A percentile compares a stretch with the other conserved stretches of the same genome.
Conservation (phyloP, 2,329 filamentous ascomycete species). For the Lasiodiplodia citricola region DNA sequence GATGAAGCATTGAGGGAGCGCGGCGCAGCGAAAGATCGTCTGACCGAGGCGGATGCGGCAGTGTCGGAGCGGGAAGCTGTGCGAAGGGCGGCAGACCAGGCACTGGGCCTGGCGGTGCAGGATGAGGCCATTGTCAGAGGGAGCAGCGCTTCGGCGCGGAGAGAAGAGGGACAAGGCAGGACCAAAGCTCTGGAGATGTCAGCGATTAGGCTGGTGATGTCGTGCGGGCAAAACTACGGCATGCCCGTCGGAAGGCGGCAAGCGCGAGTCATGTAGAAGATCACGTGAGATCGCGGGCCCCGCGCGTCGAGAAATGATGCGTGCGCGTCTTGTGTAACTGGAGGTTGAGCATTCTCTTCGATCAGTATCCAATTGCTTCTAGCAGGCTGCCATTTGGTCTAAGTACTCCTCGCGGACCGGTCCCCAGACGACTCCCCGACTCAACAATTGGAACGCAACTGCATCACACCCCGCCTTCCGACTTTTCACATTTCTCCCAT, state of each 20-base stretch:
- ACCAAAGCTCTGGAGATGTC: neutral
- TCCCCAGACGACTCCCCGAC: neutral
- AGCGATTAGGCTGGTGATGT: slow-evolving; percentile 8
- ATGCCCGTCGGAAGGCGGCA: neutral
- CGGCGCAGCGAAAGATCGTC: slow-evolving; percentile 4
- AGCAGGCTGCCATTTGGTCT: neutral
- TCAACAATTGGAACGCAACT: neutral
- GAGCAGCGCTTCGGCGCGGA: too few species aligned
- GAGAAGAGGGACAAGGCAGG: too few species aligned
- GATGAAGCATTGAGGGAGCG: slow-evolving; percentile 7
- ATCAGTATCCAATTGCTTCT: neutral
- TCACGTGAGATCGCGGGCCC: neutral
- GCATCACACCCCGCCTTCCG: neutral
- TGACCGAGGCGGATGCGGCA: neutral
- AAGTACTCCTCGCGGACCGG: neutral
- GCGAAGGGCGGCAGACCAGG: slow-evolving; percentile 15
- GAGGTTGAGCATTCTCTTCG: neutral
- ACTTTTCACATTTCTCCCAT: neutral
- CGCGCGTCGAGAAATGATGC: neutral
- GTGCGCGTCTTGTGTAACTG: slow-evolving; percentile 2
- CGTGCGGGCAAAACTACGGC: slow-evolving; percentile 14
- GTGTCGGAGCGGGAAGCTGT: slow-evolving; percentile 9
- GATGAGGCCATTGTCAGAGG: slow-evolving; percentile 4
- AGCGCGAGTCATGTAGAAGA: neutral
- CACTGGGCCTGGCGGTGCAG: neutral